phyloP scores from a whole-genome alignment of 176 grass and related monocot species.

The Carex parvula region DNA sequence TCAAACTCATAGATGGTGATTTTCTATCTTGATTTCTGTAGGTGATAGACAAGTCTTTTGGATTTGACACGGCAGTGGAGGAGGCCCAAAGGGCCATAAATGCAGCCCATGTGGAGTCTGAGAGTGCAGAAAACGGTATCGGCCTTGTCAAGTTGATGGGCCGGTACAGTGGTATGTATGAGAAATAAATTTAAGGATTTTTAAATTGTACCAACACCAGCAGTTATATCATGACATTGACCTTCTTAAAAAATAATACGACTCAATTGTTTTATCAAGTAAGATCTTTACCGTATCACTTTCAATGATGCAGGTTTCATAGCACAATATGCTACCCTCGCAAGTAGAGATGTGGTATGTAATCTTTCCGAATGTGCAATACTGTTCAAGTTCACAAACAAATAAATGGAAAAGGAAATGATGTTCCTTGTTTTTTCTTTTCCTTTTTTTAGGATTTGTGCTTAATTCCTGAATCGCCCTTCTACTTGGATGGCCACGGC shows the following conservation, averaged over 20 bases:
- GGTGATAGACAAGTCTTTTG: conserved; percentile 99
- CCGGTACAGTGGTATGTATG: conserved; percentile 72
- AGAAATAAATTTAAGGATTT: background rate
- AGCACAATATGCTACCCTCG: conserved; percentile 87
- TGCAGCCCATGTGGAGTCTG: conserved; percentile 98
- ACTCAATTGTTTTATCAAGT: background rate
- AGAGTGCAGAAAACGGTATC: conserved; percentile 93
- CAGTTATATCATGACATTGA: background rate
- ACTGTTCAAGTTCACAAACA: background rate
- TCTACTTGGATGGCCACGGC: conserved; percentile 85
- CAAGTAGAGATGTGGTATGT: conserved; percentile 98
- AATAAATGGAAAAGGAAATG: background rate
- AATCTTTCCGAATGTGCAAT: conserved; percentile 1
- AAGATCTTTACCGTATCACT: conserved; percentile 16
- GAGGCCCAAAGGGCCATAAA: conserved; percentile 96
- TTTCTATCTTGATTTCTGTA: conserved; percentile 22
- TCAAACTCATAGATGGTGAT: background rate
- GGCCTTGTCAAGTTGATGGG: conserved; percentile 98
- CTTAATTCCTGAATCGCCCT: conserved; percentile 94
- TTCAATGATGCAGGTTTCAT: conserved; percentile 75
- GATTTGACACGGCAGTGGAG: conserved; percentile 95
- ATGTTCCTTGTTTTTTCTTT: background rate
- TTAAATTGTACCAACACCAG: background rate
- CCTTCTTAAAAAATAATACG: background rate
- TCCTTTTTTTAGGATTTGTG: conserved; percentile 69